Evolutionary conservation across 2,329 filamentous ascomycete species (phyloP), one percentile per base, ranked within the genome.

Genomic region (Hypoxylon sp.): DNA sequence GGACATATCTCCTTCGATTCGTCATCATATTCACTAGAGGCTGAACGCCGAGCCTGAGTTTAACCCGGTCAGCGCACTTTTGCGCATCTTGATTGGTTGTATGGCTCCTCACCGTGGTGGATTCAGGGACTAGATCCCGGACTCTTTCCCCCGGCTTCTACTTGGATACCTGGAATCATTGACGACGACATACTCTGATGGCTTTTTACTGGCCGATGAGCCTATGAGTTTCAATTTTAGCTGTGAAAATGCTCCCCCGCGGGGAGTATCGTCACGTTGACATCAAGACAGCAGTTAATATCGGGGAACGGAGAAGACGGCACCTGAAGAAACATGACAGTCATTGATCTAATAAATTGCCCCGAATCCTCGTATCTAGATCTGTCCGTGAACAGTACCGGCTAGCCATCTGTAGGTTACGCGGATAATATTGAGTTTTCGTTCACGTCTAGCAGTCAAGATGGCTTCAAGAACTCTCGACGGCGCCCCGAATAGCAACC

Each of bases 401-500:
- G n/a, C 7, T n/a, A 44, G 40, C 40, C 40, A 44, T 44, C 40
- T 20, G 4, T 20, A 44, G n/a, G 6, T 17, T 20, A 20, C n/a
- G 10, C n/a, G n/a, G 10, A 6, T 10, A 2, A 20, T 10, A 44
- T 20, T 44, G 20, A 44, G 8, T 44, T 44, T 20, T 44, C 17
- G n/a, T 44, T 20, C 11, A 51, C 7, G n/a, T 4, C 13, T 25
- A 40, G 13, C 11, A 58, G 25, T 17, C 40, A 59, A 58, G 5
- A 66, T 66, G 58, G 53, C 58, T 40, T 62, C 64, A 48, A 55
- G 22, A 31, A 25, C 35, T 37, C 44, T 61, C 6, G n/a, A 22
- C 27, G 58, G 46, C 7, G 13, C 22, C 1, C 27, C 20, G 2
- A 66, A 66, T 17, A 58, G 33, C 25, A 62, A 62, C n/a, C 64